Evolutionary conservation across 2,329 filamentous ascomycete species (phyloP).

Genomic region (Gnomoniopsis sp.): DNA sequence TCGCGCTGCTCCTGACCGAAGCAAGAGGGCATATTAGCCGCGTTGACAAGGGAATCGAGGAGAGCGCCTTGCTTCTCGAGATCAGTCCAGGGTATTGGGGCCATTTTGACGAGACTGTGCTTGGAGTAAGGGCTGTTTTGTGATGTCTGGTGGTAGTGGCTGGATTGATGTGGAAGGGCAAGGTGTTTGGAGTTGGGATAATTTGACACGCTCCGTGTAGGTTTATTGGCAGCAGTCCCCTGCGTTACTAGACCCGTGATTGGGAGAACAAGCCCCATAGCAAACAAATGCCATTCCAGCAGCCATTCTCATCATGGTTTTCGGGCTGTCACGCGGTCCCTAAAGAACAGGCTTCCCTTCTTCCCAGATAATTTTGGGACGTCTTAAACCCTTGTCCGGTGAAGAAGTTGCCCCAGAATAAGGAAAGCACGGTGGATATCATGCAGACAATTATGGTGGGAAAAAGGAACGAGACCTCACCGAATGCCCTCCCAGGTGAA

Average conservation of each 20-base stretch:
- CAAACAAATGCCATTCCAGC: too few relatives aligned
- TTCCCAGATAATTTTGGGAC: too few relatives aligned
- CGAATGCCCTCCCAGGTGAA: constrained; percentile 45
- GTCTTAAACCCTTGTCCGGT: too few relatives aligned
- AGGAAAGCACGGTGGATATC: too few relatives aligned
- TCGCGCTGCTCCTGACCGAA: constrained; percentile 7
- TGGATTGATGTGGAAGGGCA: background rate
- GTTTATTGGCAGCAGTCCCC: too few relatives aligned
- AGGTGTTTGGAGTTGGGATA: background rate
- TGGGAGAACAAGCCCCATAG: too few relatives aligned
- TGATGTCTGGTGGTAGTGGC: background rate
- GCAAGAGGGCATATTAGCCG: background rate
- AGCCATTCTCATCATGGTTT: too few relatives aligned
- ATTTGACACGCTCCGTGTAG: background rate
- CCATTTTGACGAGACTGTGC: background rate
- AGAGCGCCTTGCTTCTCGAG: constrained; percentile 15
- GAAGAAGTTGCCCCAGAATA: too few relatives aligned
- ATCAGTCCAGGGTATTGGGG: background rate
- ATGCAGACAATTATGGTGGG: too few relatives aligned
- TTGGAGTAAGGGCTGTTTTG: background rate
- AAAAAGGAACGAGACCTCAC: constrained; percentile 27
- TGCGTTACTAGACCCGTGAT: too few relatives aligned
- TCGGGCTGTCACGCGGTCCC: too few relatives aligned
- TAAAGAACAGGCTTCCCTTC: too few relatives aligned
- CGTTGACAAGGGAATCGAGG: constrained; percentile 22